Evolutionary conservation across 73 alveolate genomes (phyloP).

Genomic region (Paramecium tetraurelia): DNA sequence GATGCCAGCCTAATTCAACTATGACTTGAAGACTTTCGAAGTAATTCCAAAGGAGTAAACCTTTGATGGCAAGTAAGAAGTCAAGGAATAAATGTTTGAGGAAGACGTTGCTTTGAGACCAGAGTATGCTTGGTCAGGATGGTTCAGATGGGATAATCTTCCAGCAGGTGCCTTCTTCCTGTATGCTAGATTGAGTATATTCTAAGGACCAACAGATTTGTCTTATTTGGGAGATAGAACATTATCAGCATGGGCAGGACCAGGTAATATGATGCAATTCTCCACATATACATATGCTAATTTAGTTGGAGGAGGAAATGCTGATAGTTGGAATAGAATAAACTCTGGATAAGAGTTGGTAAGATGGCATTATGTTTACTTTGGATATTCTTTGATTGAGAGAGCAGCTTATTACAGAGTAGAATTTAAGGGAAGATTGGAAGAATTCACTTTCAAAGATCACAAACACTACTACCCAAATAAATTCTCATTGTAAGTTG

Average conservation of each 20-base stretch:
- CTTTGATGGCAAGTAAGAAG: not conserved
- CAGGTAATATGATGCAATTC: not conserved
- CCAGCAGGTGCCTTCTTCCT: not conserved
- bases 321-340: not conserved
- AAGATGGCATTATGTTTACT: not conserved
- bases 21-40: not conserved
- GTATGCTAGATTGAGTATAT: not conserved
- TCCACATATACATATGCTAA: not conserved
- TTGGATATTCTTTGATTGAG: slow-evolving; percentile 18
- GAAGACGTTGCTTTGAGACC: not conserved
- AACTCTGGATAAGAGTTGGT: not conserved
- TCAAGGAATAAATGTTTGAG: not conserved
- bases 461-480: slow-evolving; percentile 16
- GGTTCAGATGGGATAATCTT: not conserved
- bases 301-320: slow-evolving; percentile 36
- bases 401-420: not conserved
- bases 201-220: not conserved
- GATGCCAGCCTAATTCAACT: not conserved
- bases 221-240: slow-evolving; percentile 42
- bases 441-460: slow-evolving; percentile 12
- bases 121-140: slow-evolving; percentile 43
- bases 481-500: not conserved
- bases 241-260: not conserved
- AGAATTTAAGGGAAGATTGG: not conserved
- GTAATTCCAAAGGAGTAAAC: not conserved